Percentiles rank a stretch among this genome's conserved stretches.
Conservation (phyloP, 1,139 yeast species). For the Pneumocystis oryctolagi region DNA sequence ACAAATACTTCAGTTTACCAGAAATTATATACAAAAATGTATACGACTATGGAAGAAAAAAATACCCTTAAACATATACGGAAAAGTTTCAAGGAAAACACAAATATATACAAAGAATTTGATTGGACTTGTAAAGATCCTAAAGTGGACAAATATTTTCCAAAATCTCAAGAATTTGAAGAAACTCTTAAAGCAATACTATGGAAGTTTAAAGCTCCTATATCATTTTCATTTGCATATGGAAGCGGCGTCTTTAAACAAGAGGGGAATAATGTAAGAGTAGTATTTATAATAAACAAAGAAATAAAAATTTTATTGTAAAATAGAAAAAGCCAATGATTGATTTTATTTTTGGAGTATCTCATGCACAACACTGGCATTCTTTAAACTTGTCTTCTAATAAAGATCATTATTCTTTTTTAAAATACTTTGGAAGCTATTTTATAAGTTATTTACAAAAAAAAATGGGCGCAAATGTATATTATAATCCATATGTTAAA, state of each 20-base stretch:
- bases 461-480: constrained; percentile 70
- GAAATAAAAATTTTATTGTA: background rate
- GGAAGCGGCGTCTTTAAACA: constrained; percentile 92
- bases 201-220: constrained; percentile 50
- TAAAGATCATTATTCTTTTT: constrained; percentile 61
- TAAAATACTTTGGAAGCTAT: constrained; percentile 46
- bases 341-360: constrained; percentile 76
- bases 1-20: background rate
- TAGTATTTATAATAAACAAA: background rate
- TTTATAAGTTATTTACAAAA: constrained; percentile 47
- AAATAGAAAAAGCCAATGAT: constrained; percentile 44
- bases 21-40: background rate
- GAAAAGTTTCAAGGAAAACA: background rate
- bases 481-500: constrained; percentile 77
- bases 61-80: background rate
- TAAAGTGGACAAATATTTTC: constrained; percentile 13
- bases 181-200: constrained; percentile 38
- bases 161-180: constrained; percentile 31
- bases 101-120: background rate
- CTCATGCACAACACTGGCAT: constrained; percentile 64
- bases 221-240: constrained; percentile 71
- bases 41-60: background rate
- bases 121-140: background rate
- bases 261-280: constrained; percentile 21
- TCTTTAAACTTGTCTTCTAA: constrained; percentile 46